Conservation (phyloP, 2,329 filamentous ascomycete species). For the Aureobasidium musti region DNA sequence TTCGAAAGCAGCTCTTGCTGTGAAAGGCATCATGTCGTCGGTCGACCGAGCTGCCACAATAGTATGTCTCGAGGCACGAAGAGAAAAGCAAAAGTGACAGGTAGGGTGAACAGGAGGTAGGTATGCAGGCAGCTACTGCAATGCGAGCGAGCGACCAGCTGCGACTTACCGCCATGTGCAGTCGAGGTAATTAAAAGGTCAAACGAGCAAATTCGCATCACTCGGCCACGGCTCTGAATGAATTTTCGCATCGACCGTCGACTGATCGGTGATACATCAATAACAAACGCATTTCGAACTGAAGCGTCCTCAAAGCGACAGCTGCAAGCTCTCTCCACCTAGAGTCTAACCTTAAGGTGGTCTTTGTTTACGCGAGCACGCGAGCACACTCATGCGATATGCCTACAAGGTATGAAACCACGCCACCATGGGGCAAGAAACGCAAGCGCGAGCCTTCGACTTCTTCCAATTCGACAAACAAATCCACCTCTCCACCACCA, state of each 20-base stretch:
- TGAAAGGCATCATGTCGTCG: background rate
- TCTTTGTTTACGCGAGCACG: background rate
- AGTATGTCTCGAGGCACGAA: background rate
- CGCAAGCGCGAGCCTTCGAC: constrained; percentile 18
- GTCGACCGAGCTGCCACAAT: background rate
- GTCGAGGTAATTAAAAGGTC: background rate
- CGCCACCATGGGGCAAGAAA: constrained; percentile 18
- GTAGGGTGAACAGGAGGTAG: background rate
- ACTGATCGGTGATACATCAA: background rate
- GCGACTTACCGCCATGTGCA: constrained; percentile 3
- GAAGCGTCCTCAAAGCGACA: background rate
- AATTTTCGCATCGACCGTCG: background rate
- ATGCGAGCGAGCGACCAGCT: background rate
- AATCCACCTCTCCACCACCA: background rate
- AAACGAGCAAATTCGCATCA: background rate
- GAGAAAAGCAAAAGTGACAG: constrained; percentile 1
- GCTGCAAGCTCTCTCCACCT: background rate
- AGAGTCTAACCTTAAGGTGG: background rate
- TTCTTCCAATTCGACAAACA: background rate
- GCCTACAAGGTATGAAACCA: background rate
- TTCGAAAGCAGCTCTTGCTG: background rate
- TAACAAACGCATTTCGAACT: background rate
- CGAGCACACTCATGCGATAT: background rate
- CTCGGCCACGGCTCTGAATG: background rate
- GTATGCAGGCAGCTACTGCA: background rate